phyloP scores from a whole-genome alignment of 1,139 yeast species.

The Maudiozyma humilis region DNA sequence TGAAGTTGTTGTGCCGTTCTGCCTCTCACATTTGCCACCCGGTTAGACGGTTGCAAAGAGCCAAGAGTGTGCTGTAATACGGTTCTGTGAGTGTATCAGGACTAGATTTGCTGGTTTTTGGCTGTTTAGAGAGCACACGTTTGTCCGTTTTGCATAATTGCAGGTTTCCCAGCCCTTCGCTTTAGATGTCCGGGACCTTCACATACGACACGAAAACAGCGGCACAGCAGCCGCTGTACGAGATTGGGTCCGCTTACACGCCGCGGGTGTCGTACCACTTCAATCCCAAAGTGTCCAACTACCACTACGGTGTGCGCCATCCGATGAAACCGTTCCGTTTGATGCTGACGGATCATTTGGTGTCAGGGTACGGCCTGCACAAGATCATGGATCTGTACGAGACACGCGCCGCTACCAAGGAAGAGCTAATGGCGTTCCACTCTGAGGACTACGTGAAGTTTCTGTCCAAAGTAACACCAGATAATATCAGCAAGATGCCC shows the following conservation, averaged over 20 bases:
- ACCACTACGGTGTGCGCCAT: conserved; percentile 85
- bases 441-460: conserved; percentile 83
- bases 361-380: conserved; percentile 74
- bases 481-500: conserved; percentile 52
- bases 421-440: conserved; percentile 74
- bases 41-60: too few species aligned
- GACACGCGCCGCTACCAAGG: conserved; percentile 73
- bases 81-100: too few species aligned
- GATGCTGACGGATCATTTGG: conserved; percentile 88
- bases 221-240: conserved; percentile 41
- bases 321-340: conserved; percentile 98
- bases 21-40: too few species aligned
- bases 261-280: conserved; percentile 78
- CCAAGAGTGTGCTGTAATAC: too few species aligned
- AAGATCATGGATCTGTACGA: conserved; percentile 84
- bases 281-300: conserved; percentile 72
- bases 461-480: conserved; percentile 74
- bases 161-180: too few species aligned
- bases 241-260: conserved; percentile 37
- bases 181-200: conserved; percentile 30
- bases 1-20: too few species aligned
- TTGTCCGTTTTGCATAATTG: too few species aligned
- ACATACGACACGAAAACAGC: conserved; percentile 49
- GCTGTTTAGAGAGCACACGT: too few species aligned
- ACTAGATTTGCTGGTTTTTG: too few species aligned